Evolutionary conservation across 495 filamentous ascomycete species (phyloP).

Genomic region (Friedmanniomyces simplex): DNA sequence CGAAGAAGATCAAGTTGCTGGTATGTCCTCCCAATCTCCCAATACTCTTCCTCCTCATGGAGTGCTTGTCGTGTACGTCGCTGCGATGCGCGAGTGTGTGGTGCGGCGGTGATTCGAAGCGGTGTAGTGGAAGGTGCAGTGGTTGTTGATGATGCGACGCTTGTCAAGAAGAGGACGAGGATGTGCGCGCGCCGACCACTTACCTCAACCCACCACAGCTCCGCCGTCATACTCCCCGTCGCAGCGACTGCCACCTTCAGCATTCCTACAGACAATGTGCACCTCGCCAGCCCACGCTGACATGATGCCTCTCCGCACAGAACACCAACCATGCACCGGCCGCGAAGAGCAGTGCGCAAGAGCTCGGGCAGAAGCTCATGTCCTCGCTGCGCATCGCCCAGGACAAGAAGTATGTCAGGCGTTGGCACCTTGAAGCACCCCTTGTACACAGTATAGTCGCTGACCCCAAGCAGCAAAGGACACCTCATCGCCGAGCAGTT

Average conservation of each 20-base stretch:
- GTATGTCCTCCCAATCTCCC: constrained; percentile 35
- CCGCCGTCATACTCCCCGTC: constrained; percentile 12
- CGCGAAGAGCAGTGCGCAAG: constrained; percentile 32
- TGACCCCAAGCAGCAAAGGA: constrained; percentile 37
- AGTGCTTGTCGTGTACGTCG: neutral
- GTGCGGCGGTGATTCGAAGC: neutral
- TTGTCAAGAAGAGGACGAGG: constrained; percentile 16
- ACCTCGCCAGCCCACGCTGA: neutral
- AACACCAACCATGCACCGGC: constrained; percentile 12
- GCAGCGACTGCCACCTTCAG: neutral
- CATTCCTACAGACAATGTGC: neutral
- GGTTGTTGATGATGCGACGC: constrained; percentile 16
- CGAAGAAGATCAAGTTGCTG: constrained; percentile 50
- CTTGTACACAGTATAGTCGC: neutral
- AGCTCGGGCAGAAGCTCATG: constrained; percentile 54
- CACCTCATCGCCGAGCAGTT: constrained; percentile 63
- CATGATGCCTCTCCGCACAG: constrained; percentile 1
- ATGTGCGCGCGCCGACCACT: constrained; percentile 4
- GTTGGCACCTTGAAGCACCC: too few species aligned
- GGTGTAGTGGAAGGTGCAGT: neutral
- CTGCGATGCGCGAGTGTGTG: neutral
- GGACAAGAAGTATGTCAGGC: constrained; percentile 66
- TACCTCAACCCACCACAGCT: constrained; percentile 3
- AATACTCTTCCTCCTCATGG: neutral
- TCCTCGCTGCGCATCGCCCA: constrained; percentile 53